A percentile compares a stretch with the other conserved stretches of the same genome.
phyloP scores from a whole-genome alignment of 2,329 filamentous ascomycete species.

The Venturia effusa region DNA sequence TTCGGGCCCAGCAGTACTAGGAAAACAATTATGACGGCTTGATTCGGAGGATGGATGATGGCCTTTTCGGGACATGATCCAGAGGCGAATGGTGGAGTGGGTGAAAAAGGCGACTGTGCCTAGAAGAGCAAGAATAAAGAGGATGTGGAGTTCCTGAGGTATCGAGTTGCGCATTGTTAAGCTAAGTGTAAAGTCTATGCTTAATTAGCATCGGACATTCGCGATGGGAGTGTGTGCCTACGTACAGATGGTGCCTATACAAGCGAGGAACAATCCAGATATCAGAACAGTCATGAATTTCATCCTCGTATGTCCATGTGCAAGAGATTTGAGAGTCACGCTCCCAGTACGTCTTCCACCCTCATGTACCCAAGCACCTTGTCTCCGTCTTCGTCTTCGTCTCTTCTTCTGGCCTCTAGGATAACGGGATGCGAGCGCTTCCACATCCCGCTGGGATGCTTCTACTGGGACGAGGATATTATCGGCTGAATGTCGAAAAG shows the following conservation, averaged over 20 bases:
- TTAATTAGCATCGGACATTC: constrained; percentile 11
- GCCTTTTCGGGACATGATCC: constrained; percentile 38
- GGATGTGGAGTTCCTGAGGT: constrained; percentile 63
- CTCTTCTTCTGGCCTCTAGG: not conserved
- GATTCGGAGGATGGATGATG: constrained; percentile 18
- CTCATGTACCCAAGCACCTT: constrained; percentile 3
- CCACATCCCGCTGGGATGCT: not conserved
- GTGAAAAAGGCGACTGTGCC: constrained; percentile 68
- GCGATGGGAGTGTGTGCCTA: constrained; percentile 15
- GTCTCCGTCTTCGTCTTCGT: constrained; percentile 14
- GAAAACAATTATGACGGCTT: constrained; percentile 24
- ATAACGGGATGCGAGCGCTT: not conserved
- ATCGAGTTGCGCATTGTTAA: constrained; percentile 49
- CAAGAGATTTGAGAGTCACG: not conserved
- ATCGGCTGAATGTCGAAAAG: constrained; percentile 10
- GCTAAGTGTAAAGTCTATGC: constrained; percentile 61
- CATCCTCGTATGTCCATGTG: constrained; percentile 23
- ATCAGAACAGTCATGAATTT: constrained; percentile 46
- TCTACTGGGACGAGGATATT: not conserved
- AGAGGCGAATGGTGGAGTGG: constrained; percentile 64
- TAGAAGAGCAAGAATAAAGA: constrained; percentile 69
- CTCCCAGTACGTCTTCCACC: not conserved
- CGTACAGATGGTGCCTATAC: constrained; percentile 57
- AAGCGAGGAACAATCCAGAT: constrained; percentile 51
- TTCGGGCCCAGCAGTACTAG: constrained; percentile 42